phyloP scores from a whole-genome alignment of 768 basidiomycete species.

The Megacollybia marginata region DNA sequence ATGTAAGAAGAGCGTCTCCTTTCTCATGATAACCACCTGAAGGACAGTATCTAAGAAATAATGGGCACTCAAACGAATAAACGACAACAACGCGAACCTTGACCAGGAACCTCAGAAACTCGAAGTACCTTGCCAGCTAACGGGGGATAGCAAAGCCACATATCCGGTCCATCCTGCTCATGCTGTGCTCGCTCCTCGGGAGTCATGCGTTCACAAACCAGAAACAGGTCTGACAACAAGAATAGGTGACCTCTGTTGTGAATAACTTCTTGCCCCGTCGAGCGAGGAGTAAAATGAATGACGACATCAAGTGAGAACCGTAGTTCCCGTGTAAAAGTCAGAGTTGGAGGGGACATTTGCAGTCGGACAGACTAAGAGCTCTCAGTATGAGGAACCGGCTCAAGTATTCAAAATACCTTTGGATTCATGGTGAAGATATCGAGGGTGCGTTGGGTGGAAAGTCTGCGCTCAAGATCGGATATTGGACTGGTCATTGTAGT shows the following conservation, averaged over 20 bases:
- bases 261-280: constrained; percentile 68
- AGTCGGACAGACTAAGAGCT: constrained; percentile 71
- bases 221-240: constrained; percentile 87
- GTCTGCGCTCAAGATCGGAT: constrained; percentile 71
- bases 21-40: constrained; percentile 78
- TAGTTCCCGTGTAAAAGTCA: constrained; percentile 74
- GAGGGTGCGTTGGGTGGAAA: constrained; percentile 71
- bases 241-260: constrained; percentile 78
- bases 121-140: constrained; percentile 89
- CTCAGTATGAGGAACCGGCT: constrained; percentile 1
- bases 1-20: constrained; percentile 72
- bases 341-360: constrained; percentile 77
- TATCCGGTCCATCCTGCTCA: constrained; percentile 60
- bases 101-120: constrained; percentile 52
- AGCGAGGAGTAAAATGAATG: constrained; percentile 70
- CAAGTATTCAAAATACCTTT: constrained; percentile 45
- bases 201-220: constrained; percentile 82
- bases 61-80: constrained; percentile 1
- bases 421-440: constrained; percentile 96
- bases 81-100: constrained; percentile 38
- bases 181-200: constrained; percentile 48
- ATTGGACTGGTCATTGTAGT: constrained; percentile 50
- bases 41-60: constrained; percentile 54
- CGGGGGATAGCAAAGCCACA: constrained; percentile 93
- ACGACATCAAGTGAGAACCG: constrained; percentile 65